phyloP scores from a whole-genome alignment of 805 yeast genomes.

The Vanderwaltozyma yarrowii region DNA sequence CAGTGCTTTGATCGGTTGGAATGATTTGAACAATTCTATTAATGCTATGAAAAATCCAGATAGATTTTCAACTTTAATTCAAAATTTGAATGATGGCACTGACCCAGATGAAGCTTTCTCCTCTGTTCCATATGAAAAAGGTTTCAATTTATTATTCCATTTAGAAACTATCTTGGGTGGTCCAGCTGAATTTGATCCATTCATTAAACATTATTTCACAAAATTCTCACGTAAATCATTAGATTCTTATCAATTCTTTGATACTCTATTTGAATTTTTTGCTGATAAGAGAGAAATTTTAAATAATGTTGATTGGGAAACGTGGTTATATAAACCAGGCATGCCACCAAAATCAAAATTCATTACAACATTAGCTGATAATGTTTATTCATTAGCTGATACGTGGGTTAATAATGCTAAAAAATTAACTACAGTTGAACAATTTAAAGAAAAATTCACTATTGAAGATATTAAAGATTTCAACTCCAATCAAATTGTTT shows the following conservation, averaged over 20 bases:
- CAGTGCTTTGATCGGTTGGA: conserved; percentile 83
- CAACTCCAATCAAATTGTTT: conserved; percentile 67
- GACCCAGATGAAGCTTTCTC: conserved; percentile 90
- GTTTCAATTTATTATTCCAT: conserved; percentile 66
- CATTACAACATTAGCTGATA: conserved; percentile 68
- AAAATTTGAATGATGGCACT: conserved; percentile 52
- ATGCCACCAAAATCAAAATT: conserved; percentile 82
- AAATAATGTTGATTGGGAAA: conserved; percentile 71
- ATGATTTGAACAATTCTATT: conserved; percentile 59
- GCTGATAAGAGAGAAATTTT: conserved; percentile 38
- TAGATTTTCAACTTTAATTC: conserved; percentile 55
- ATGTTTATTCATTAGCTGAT: conserved; percentile 54
- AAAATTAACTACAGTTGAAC: conserved; percentile 4
- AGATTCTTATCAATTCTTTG: conserved; percentile 75
- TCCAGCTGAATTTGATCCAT: conserved; percentile 56
- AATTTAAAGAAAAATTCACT: conserved; percentile 31
- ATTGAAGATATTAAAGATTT: conserved; percentile 44
- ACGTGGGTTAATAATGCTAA: conserved; percentile 45
- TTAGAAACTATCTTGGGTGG: conserved; percentile 67
- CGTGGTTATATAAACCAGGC: conserved; percentile 76
- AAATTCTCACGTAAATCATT: conserved; percentile 61
- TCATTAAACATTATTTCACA: conserved; percentile 66
- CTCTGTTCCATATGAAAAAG: conserved; percentile 85
- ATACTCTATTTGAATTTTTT: conserved; percentile 60
- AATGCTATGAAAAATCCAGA: conserved; percentile 47